Evolutionary conservation across 768 basidiomycete species (phyloP), one percentile per base, ranked within the genome.

Genomic region (Tephrocybe sp.): DNA sequence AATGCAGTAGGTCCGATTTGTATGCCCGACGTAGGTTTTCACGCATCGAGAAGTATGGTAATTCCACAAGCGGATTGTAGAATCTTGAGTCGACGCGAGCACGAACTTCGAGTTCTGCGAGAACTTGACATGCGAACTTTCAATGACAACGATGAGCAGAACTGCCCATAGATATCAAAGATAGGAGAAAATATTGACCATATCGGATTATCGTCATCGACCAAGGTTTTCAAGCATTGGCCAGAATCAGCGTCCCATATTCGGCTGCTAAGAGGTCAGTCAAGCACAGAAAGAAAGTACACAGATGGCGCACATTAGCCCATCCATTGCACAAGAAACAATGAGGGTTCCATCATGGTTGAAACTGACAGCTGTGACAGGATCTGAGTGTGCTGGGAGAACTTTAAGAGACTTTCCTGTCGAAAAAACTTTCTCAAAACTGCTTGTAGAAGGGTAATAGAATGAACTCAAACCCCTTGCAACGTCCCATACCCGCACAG

Each of bases 161-260:
- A 41, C 32, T 20, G 44, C 46, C 46, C 33, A 23, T 30, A 26
- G 36, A 41, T n/a, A n/a, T n/a, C n/a, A 26, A 34, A 25, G 21
- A 33, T 40, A 10, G 34, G 34, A 21, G 38, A 58, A 20, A 23
- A 45, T 49, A 62, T 73, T 36, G 52, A 93, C 90, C 84, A 95
- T 67, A 94, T 87, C 2, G 96, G 95, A 68, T 93, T 97, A 56
- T 93, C 92, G 61, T 98, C 97, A 59, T 98, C 94, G 9, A 94
- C 95, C 40, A 99, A 70, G 1, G 97, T 98, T 69, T 97, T 98
- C 44, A 99, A 76, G 69, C 97, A 99, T 69, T 99, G 97, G 2
- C 96, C 97, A 3, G 95, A 96, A 49, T 94, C 86, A 0, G 92
- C 86, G 63, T 99, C 96, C 97, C 97, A 99, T 53, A 98, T 84